phyloP scores from a whole-genome alignment of 305 asterid genomes.

The Rubia tinctorum region DNA sequence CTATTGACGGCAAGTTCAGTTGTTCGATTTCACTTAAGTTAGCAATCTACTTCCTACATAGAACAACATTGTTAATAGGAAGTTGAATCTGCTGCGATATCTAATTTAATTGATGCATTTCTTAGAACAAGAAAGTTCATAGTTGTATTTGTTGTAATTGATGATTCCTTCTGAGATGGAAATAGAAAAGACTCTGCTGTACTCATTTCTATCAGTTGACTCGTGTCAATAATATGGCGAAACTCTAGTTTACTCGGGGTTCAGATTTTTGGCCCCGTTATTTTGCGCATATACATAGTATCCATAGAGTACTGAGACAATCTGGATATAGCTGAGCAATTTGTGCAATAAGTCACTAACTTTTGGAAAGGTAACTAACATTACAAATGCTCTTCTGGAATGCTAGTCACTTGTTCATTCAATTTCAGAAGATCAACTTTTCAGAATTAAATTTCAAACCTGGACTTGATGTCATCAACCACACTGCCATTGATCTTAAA shows the following conservation, averaged over 20 bases:
- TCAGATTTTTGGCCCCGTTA: not conserved
- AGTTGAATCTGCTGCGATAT: slow-evolving; percentile 13
- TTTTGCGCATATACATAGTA: not conserved
- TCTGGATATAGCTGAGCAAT: too few relatives aligned
- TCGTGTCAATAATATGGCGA: not conserved
- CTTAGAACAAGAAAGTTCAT: not conserved
- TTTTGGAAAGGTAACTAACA: too few relatives aligned
- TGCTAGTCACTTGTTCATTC: not conserved
- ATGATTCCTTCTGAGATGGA: not conserved
- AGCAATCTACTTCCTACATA: slow-evolving; percentile 8
- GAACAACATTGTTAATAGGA: slow-evolving; percentile 19
- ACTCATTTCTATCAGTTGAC: not conserved
- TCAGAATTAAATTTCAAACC: slow-evolving; percentile 21
- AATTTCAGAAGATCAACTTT: not conserved
- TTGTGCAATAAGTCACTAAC: too few relatives aligned
- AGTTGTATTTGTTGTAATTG: slow-evolving; percentile 4
- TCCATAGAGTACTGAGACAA: too few relatives aligned
- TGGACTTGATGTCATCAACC: slow-evolving; percentile 29
- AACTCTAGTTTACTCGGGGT: not conserved
- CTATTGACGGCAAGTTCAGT: slow-evolving; percentile 6
- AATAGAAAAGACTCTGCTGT: not conserved
- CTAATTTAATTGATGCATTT: slow-evolving; percentile 10
- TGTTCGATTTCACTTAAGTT: slow-evolving; percentile 21
- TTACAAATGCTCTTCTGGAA: not conserved
- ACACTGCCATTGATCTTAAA: slow-evolving; percentile 22